Conservation (phyloP, 1,139 yeast genomes). For the Arxiozyma heterogenica region DNA sequence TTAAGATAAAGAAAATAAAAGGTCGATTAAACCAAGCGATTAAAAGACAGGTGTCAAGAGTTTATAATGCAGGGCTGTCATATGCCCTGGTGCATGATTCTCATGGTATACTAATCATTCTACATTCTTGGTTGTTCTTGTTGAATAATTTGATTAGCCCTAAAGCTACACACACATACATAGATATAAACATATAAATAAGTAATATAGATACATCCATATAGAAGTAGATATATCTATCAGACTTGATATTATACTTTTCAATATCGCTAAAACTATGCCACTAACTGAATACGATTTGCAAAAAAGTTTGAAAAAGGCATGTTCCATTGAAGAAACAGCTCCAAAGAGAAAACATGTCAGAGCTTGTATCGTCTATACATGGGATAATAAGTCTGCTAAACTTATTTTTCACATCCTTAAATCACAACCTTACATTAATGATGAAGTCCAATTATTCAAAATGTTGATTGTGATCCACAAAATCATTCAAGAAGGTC, state of each 20-base stretch:
- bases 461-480: slow-evolving; percentile 84
- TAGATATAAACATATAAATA: too few relatives aligned
- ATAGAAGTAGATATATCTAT: not conserved
- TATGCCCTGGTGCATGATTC: too few relatives aligned
- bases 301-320: slow-evolving; percentile 69
- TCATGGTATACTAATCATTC: too few relatives aligned
- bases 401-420: slow-evolving; percentile 68
- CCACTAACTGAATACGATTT: slow-evolving; percentile 34
- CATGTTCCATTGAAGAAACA: slow-evolving; percentile 75
- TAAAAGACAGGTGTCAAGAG: too few relatives aligned
- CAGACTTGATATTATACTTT: not conserved
- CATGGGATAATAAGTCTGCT: slow-evolving; percentile 92
- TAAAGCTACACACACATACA: too few relatives aligned
- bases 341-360: slow-evolving; percentile 97
- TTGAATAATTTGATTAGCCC: too few relatives aligned
- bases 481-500: slow-evolving; percentile 95
- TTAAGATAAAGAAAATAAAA: too few relatives aligned
- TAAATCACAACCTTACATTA: slow-evolving; percentile 70
- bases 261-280: too few relatives aligned
- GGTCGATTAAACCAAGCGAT: too few relatives aligned
- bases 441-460: slow-evolving; percentile 75
- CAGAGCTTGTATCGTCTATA: slow-evolving; percentile 83
- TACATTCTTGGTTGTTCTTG: too few relatives aligned
- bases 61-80: too few relatives aligned
- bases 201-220: not conserved